Evolutionary conservation across 2,329 filamentous ascomycete genomes (phyloP), one percentile per base, ranked within the genome.

Genomic region (Fusarium sp.): DNA sequence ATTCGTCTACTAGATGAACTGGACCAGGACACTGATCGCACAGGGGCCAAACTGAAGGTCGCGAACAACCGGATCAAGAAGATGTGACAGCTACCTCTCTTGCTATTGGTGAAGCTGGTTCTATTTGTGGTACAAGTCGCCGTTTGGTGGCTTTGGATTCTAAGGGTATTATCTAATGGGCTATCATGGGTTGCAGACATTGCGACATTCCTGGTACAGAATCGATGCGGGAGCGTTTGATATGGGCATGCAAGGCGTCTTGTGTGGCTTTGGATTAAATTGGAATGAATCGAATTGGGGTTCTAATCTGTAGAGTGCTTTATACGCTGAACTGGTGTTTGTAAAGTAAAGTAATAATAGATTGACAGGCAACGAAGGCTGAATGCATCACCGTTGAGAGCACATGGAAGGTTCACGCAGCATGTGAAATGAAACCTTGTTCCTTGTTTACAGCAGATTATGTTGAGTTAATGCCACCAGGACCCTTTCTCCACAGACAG

Each of bases 11-110:
- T 96, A 36, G 88, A 90, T 18, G 82, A 90, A 74, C 80, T 95
- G 70, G 91, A 92, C 72, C 85, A 90, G 63, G 92, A 95, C 81
- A 87, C 88, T 6, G 90, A 91, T 70, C 85, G 91, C 11, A 85
- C 94, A 22, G 86, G 88, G 48, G 87, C 87, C 69, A 96, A 96
- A 87, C 83, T 95, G 64, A 86, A 88, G 70, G 89, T 95, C 69
- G 93, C 91, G n/a, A 94, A 93, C 84, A 90, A 91, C 77, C 88
- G 93, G 65, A 88, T 91, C 66, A 88, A 86, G 80, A 93, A 92
- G 84, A 90, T 95, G 76, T 87, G 84, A 86, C 83, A 82, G 68
- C 59, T 77, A 69, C 66, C 73, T 17, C 56, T 78, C 26, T 70
- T 70, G 47, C 18, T 79, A 22, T 50, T 74, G 26, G 70, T 84